These are phyloP conservation scores for Alternaria triticimaculans DNA, from an alignment of 2,329 filamentous ascomycete genomes.

Conservation along the genomic window DNA sequence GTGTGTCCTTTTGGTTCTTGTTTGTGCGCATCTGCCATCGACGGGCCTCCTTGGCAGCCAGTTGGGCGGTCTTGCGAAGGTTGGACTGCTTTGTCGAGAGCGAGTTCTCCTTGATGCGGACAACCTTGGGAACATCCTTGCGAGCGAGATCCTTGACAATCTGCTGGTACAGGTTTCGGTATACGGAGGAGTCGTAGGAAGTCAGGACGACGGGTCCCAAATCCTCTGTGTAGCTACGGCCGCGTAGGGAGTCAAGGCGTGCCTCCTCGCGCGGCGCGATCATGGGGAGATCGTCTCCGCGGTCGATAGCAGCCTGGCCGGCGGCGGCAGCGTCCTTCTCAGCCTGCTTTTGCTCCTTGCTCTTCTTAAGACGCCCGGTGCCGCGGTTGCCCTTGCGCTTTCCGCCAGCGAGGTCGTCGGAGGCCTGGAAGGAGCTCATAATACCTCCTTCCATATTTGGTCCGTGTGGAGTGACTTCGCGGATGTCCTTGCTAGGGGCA, in stretches of 20 bases:
- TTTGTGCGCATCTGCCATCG: slow-evolving; percentile 97
- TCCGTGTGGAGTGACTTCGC: slow-evolving; percentile 74
- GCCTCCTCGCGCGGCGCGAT: slow-evolving; percentile 67
- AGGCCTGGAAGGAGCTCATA: slow-evolving; percentile 82
- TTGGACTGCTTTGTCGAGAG: slow-evolving; percentile 91
- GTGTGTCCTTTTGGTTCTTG: slow-evolving; percentile 97
- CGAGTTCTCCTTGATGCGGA: slow-evolving; percentile 84
- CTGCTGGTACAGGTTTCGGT: slow-evolving; percentile 96
- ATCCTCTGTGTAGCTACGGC: slow-evolving; percentile 59
- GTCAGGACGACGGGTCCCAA: slow-evolving; percentile 45
- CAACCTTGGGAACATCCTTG: slow-evolving; percentile 92
- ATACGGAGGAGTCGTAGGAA: slow-evolving; percentile 85
- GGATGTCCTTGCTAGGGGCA: slow-evolving; percentile 73
- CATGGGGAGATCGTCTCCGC: slow-evolving; percentile 73
- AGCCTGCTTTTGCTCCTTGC: slow-evolving; percentile 74
- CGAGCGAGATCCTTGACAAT: slow-evolving; percentile 95
- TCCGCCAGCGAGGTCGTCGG: slow-evolving; percentile 57
- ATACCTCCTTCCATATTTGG: slow-evolving; percentile 84
- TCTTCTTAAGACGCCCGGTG: slow-evolving; percentile 80
- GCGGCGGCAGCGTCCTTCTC: slow-evolving; percentile 81
- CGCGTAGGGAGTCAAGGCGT: slow-evolving; percentile 53
- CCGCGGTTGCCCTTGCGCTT: slow-evolving; percentile 62
- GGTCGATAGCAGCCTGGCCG: slow-evolving; percentile 82
- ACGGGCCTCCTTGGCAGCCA: slow-evolving; percentile 96
- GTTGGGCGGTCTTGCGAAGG: slow-evolving; percentile 93